Evolutionary conservation across 129 eudicot genomes (phyloP), one percentile per base, ranked within the genome.

Genomic region (Saposhnikovia divaricata): DNA sequence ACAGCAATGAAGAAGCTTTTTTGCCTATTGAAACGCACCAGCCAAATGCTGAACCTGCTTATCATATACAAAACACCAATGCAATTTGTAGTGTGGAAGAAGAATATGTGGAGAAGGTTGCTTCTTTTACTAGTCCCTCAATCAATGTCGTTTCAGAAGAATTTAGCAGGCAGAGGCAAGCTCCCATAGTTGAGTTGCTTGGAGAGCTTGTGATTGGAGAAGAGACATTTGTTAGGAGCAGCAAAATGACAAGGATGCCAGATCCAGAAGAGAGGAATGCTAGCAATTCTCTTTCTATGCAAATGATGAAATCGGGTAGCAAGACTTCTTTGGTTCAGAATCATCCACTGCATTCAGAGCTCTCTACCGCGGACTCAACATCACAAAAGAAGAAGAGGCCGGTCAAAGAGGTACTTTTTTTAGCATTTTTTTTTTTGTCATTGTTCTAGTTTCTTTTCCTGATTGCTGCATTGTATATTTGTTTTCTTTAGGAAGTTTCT

Each of bases 361-460:
- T 39, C n/a, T 81, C 89, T 31, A 77, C 73, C 0, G 78, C 86
- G 9, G 84, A 81, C 51, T 84, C 89, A 42, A 75, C 82, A 57
- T 75, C 85, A 43, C 77, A 74, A 79, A 81, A 79, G 81, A 85
- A 82, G 79, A 81, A 74, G 10, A 14, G 18, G 25, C 39, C 80
- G 21, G 66, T 71, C 84, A 91, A 85, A 84, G 87, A 66, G 93
- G 95, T 91, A 85, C 63, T 14, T 0, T 50, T 72, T 69, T 2
- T 19, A 23, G 18, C 51, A 18, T 71, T 31, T 31, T 39, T 23
- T 43, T 34, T 42, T 40, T 40, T 15, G 44, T 9, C 40, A 11
- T 65, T 12, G 16, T 6, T 27, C 72, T 66, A 13, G 31, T 59
- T 59, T 4, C 31, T 66, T 27, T 13, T 65, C 72, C 39, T 65